Percentiles rank a stretch among this genome's conserved stretches.
These are phyloP conservation scores for Bisporella sp. DNA, from an alignment of 2,329 filamentous ascomycete species.

Conservation along the genomic window DNA sequence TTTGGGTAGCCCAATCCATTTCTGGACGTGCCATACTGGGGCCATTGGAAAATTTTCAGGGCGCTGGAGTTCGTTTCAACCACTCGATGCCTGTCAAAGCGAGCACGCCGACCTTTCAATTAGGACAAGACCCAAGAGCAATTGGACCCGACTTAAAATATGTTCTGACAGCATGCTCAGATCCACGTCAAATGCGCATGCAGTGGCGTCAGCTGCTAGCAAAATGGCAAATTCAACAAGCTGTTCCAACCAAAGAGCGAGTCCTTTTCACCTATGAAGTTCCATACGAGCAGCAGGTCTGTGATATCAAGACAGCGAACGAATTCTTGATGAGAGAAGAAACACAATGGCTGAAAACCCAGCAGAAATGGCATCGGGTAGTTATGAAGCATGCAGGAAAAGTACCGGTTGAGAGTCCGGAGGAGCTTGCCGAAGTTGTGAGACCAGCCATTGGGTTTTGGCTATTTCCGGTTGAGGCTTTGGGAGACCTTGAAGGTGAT, in stretches of 20 bases:
- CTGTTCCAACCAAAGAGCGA: background rate
- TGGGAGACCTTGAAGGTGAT: slow-evolving; percentile 1
- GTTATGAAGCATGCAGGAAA: background rate
- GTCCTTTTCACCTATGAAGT: background rate
- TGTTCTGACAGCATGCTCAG: background rate
- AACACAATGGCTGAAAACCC: background rate
- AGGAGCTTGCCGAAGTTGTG: slow-evolving; percentile 1
- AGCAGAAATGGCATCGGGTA: background rate
- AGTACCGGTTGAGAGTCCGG: slow-evolving; percentile 1
- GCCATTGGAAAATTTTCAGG: too few species aligned
- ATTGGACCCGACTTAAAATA: background rate
- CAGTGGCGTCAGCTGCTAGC: background rate
- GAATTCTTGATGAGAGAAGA: slow-evolving; percentile 1
- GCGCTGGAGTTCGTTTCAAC: too few species aligned
- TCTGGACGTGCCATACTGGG: too few species aligned
- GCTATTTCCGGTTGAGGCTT: slow-evolving; percentile 1
- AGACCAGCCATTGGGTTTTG: slow-evolving; percentile 4
- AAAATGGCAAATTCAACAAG: slow-evolving; percentile 1
- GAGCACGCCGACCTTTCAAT: background rate
- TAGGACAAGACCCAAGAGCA: slow-evolving; percentile 2
- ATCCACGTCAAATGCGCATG: background rate
- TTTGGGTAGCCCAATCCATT: too few species aligned
- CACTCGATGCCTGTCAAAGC: too few species aligned
- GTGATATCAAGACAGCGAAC: slow-evolving; percentile 1
- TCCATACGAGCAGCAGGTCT: background rate